These are phyloP conservation scores for Talaromyces sp. DNA, from an alignment of 2,329 filamentous ascomycete genomes.

Conservation along the genomic window DNA sequence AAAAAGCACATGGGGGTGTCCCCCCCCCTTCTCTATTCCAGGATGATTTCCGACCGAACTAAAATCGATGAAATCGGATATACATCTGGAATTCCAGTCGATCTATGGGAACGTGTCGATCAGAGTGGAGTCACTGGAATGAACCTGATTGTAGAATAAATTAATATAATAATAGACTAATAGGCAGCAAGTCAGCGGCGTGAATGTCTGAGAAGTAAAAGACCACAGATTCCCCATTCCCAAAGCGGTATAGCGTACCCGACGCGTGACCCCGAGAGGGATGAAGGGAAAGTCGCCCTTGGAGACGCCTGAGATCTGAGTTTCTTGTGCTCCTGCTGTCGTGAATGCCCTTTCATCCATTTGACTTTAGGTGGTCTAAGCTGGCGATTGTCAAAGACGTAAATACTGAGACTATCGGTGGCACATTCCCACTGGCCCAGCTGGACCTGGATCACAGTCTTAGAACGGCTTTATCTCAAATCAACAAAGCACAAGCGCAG, in stretches of 20 bases:
- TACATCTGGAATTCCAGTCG: too few relatives aligned
- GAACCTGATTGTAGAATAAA: too few relatives aligned
- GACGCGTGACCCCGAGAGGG: constrained; percentile 41
- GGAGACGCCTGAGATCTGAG: background rate
- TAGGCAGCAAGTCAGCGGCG: too few relatives aligned
- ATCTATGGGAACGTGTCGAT: too few relatives aligned
- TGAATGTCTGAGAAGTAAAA: background rate
- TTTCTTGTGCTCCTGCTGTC: background rate
- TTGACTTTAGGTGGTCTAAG: background rate
- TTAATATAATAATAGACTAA: too few relatives aligned
- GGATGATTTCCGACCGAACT: background rate
- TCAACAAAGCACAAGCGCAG: constrained; percentile 1
- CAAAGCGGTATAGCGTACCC: constrained; percentile 38
- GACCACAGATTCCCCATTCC: constrained; percentile 2
- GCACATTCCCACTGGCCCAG: background rate
- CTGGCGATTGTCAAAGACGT: background rate
- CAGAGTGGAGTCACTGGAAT: constrained; percentile 4
- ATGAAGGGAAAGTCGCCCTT: constrained; percentile 24
- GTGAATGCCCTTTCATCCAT: constrained; percentile 10
- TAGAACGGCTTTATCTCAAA: background rate
- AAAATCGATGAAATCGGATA: background rate
- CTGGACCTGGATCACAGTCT: background rate
- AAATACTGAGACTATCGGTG: background rate
- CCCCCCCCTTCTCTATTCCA: background rate
- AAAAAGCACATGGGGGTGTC: background rate